Conservation (phyloP, 148 eudicot species). For the Pharnaceum exiguum region DNA sequence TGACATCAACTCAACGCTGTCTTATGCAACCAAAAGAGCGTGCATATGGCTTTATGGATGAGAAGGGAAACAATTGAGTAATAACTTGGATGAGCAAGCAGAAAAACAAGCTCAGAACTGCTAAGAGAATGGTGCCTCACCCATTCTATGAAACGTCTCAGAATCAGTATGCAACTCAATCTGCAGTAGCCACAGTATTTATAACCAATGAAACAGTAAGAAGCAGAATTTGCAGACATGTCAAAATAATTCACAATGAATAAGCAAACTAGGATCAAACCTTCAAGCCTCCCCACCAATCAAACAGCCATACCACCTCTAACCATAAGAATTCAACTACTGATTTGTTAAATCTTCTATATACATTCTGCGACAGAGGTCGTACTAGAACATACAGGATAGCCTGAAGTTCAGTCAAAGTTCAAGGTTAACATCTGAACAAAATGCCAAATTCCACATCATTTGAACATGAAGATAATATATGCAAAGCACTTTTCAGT, state of each 20-base stretch:
- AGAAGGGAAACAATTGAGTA: background rate
- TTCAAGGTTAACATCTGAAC: background rate
- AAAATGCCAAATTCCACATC: background rate
- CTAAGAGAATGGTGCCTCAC: constrained; percentile 18
- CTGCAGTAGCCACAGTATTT: constrained; percentile 24
- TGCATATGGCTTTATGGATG: background rate
- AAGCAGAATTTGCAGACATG: background rate
- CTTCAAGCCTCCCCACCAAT: constrained; percentile 91
- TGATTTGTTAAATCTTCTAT: constrained; percentile 56
- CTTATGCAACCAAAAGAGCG: background rate
- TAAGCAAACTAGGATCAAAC: constrained; percentile 10
- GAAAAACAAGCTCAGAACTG: background rate
- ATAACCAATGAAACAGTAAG: background rate
- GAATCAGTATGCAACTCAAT: constrained; percentile 48
- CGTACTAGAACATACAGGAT: constrained; percentile 47
- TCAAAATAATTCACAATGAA: background rate
- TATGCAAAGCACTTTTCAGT: no score
- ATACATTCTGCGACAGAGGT: constrained; percentile 48
- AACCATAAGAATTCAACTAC: constrained; percentile 60
- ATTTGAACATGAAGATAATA: background rate
- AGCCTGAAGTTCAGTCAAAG: constrained; percentile 42
- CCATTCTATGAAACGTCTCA: constrained; percentile 49
- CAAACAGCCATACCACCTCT: constrained; percentile 71
- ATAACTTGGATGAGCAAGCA: background rate
- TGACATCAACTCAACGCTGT: background rate